Evolutionary conservation across 139 green algal species (phyloP), one percentile per base, ranked within the genome.

Genomic region (Tetradesmus lagerheimii): DNA sequence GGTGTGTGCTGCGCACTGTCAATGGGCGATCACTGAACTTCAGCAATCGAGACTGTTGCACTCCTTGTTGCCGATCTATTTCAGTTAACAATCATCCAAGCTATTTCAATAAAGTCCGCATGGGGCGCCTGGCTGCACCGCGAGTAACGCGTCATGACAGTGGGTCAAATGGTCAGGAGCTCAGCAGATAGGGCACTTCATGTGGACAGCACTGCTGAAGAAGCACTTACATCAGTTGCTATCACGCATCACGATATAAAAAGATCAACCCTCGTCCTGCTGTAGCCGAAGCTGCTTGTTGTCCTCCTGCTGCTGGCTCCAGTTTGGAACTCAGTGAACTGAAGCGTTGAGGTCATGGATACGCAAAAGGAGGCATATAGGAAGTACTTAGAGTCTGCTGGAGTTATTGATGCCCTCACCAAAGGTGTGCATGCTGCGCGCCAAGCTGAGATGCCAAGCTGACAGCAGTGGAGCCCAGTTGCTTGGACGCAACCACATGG

Each of bases 311-410:
- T 39, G 45, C 38, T 31, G 43, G n/a, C 23, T 29, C 4, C 37
- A 27, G 23, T 18, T 31, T 23, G 57, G 23, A n/a, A 71, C 57
- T 31, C 57, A 71, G 57, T 23, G 47, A 71, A 71, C 57, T 31
- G 20, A n/a, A n/a, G 76, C 37, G 5, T 53, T 34, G 37, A 79
- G 38, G 41, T 71, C 27, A 88, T 89, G 85, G 88, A 91, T 41
- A 71, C 87, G 20, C 94, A 96, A 67, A 97, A 97, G 83, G 95
- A 97, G 77, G 90, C 92, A 0, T 97, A 96, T 89, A 83, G 95
- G 31, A 96, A 96, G 85, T 97, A 97, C 81, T 86, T 97, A 27
- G 95, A 97, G 86, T 88, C 90, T 34, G 93, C 95, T 29, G 95
- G 95, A 11, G 95, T 96, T 1, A 93, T 97, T 45, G 95, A 97